These are phyloP conservation scores for Dispira simplex DNA, from an alignment of 192 early-diverging fungal species.

Conservation along the genomic window DNA sequence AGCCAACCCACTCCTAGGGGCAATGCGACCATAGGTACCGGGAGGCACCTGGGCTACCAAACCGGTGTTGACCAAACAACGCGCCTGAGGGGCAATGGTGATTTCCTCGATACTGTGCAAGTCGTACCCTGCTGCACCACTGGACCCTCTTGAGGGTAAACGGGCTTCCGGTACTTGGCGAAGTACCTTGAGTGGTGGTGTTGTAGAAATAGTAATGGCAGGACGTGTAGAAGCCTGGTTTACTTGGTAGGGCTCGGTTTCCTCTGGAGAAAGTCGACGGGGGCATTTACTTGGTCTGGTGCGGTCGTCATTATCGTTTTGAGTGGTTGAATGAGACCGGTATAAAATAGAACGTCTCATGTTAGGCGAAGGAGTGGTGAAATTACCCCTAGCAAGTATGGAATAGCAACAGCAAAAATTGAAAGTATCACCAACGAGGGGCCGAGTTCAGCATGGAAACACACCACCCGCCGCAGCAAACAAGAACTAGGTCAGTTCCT, in stretches of 20 bases:
- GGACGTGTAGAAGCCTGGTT: too few relatives aligned
- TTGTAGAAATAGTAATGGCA: too few relatives aligned
- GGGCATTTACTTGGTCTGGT: too few relatives aligned
- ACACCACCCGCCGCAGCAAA: too few relatives aligned
- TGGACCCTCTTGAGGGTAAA: slow-evolving; percentile 68
- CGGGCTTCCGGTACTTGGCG: slow-evolving; percentile 31
- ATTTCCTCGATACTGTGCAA: slow-evolving; percentile 40
- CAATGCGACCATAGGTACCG: slow-evolving; percentile 90
- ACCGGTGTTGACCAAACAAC: slow-evolving; percentile 72
- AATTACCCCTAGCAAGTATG: too few relatives aligned
- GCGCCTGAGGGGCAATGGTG: slow-evolving; percentile 61
- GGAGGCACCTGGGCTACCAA: slow-evolving; percentile 68
- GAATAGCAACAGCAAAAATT: too few relatives aligned
- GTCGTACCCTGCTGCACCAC: slow-evolving; percentile 85
- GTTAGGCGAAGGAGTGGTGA: too few relatives aligned
- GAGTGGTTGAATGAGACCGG: background rate
- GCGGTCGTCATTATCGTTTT: background rate
- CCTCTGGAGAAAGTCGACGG: too few relatives aligned
- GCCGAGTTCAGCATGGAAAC: too few relatives aligned
- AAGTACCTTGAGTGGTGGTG: background rate
- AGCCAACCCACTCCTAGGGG: slow-evolving; percentile 83
- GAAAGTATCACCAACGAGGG: too few relatives aligned
- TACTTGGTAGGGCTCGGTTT: too few relatives aligned
- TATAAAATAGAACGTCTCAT: background rate
- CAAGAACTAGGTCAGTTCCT: too few relatives aligned